Evolutionary conservation across 2,329 filamentous ascomycete genomes (phyloP).

Genomic region (Penicillium sp.): DNA sequence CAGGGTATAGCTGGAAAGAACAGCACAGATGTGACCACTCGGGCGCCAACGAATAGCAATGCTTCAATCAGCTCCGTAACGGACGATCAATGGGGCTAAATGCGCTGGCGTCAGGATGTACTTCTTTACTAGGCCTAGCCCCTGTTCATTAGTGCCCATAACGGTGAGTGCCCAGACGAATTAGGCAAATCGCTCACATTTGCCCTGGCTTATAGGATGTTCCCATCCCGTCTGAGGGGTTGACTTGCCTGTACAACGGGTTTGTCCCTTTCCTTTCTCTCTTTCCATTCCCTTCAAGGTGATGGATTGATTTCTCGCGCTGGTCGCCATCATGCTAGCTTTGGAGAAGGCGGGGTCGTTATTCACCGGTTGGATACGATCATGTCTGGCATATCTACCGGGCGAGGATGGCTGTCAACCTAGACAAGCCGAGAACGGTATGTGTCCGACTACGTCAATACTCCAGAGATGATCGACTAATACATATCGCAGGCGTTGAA

Average conservation of each 20-base stretch:
- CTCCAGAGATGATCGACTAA: constrained; percentile 5
- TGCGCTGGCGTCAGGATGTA: constrained; percentile 12
- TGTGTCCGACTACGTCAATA: neutral
- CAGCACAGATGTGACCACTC: constrained; percentile 27
- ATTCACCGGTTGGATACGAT: constrained; percentile 41
- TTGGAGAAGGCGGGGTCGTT: constrained; percentile 41
- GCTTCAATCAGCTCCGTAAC: constrained; percentile 7
- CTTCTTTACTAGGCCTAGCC: constrained; percentile 17
- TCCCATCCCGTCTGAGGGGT: constrained; percentile 13
- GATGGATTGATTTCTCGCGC: constrained; percentile 32
- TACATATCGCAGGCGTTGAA: constrained; percentile 36
- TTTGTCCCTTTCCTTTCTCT: constrained; percentile 8
- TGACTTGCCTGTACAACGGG: neutral
- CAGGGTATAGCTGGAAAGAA: constrained; percentile 7
- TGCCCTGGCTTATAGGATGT: constrained; percentile 5
- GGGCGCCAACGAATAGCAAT: constrained; percentile 21
- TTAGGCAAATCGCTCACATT: constrained; percentile 10
- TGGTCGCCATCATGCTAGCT: constrained; percentile 37
- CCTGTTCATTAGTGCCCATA: constrained; percentile 2
- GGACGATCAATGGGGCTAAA: constrained; percentile 13
- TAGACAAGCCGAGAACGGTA: constrained; percentile 8
- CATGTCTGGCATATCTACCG: constrained; percentile 39
- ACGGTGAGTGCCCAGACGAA: constrained; percentile 10
- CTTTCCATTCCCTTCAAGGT: constrained; percentile 19
- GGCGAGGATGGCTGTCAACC: constrained; percentile 25